phyloP scores from a whole-genome alignment of 2,329 filamentous ascomycete genomes.

The Fusarium longipes region DNA sequence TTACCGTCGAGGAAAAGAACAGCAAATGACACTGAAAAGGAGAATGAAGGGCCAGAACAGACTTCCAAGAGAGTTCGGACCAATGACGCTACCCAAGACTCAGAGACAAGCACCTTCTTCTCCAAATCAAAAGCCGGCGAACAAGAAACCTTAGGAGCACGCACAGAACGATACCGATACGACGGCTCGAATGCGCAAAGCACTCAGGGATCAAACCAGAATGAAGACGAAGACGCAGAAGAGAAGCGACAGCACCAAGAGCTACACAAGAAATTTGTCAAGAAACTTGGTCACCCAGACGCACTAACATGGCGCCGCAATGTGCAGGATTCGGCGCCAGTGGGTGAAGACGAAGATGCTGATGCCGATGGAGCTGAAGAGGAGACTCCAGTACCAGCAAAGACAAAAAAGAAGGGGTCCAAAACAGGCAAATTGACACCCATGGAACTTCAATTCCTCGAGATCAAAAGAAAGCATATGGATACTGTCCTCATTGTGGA shows the following conservation, averaged over 20 bases:
- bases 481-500: slow-evolving; percentile 93
- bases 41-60: slow-evolving; percentile 55
- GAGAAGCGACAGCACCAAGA: slow-evolving; percentile 71
- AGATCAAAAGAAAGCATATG: slow-evolving; percentile 91
- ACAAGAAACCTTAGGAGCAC: slow-evolving; percentile 46
- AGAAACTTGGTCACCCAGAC: slow-evolving; percentile 88
- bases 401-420: slow-evolving; percentile 74
- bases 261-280: slow-evolving; percentile 86
- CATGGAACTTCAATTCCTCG: slow-evolving; percentile 91
- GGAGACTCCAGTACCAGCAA: slow-evolving; percentile 54
- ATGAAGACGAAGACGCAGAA: slow-evolving; percentile 62
- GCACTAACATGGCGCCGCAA: slow-evolving; percentile 76
- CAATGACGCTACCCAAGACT: slow-evolving; percentile 54
- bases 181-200: slow-evolving; percentile 56
- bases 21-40: slow-evolving; percentile 59
- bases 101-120: slow-evolving; percentile 52
- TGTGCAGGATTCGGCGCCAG: slow-evolving; percentile 64
- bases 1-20: slow-evolving; percentile 61
- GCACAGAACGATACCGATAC: slow-evolving; percentile 66
- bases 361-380: slow-evolving; percentile 68
- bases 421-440: slow-evolving; percentile 86
- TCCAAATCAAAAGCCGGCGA: slow-evolving; percentile 26
- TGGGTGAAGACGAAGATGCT: slow-evolving; percentile 68
- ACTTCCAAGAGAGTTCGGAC: slow-evolving; percentile 59
- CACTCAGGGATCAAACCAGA: slow-evolving; percentile 36